Conservation (phyloP, 2,329 filamentous ascomycete genomes). For the Sclerotinia glacialis region DNA sequence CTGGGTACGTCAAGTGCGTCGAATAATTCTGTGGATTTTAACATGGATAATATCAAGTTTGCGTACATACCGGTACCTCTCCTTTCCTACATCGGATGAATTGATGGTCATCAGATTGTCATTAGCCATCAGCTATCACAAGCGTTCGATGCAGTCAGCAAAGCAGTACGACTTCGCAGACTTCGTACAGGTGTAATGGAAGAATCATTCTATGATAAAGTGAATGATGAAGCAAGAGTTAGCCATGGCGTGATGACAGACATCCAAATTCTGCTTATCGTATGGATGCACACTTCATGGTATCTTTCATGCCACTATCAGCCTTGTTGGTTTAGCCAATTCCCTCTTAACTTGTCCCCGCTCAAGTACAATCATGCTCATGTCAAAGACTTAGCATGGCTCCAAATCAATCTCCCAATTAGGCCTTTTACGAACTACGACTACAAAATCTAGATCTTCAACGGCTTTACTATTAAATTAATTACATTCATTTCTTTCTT, state of each 20-base stretch:
- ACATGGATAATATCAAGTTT: conserved; percentile 13
- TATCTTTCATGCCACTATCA: not conserved
- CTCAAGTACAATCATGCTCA: not conserved
- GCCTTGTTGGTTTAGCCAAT: not conserved
- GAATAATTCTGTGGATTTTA: conserved; percentile 12
- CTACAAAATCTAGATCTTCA: not conserved
- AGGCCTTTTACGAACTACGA: not conserved
- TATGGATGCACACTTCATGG: not conserved
- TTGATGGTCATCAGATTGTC: conserved; percentile 8
- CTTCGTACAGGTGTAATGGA: conserved; percentile 12
- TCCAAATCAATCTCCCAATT: not conserved
- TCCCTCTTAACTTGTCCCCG: no score
- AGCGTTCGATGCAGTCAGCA: conserved; percentile 16
- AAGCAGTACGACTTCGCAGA: conserved; percentile 8
- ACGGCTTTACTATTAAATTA: not conserved
- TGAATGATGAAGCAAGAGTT: not conserved
- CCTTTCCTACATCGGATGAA: conserved; percentile 17
- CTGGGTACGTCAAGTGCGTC: conserved; percentile 11
- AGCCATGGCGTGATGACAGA: not conserved
- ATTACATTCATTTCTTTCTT: not conserved
- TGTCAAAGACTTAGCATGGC: not conserved
- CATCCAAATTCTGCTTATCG: not conserved
- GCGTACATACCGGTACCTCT: no score
- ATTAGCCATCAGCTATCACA: conserved; percentile 9
- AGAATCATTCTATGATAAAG: not conserved